Percentiles rank a stretch among this genome's conserved stretches.
Evolutionary conservation across 805 yeast genomes (phyloP).

Genomic region (Candida railenensis): DNA sequence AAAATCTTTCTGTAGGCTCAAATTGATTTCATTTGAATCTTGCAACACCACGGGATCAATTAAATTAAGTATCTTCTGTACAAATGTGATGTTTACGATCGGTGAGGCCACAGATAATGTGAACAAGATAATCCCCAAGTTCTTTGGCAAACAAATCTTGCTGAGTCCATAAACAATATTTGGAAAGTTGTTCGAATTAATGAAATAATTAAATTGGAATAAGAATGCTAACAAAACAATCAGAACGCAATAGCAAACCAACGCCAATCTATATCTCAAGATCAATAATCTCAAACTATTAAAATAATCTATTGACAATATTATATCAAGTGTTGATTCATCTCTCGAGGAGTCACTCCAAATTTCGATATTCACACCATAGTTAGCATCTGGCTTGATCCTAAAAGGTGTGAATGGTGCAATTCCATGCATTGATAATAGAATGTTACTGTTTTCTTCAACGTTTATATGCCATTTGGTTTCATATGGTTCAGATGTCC

Average conservation of each 20-base stretch:
- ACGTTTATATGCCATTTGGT: slow-evolving; percentile 75
- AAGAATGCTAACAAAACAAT: slow-evolving; percentile 51
- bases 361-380: slow-evolving; percentile 42
- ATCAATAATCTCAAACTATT: slow-evolving; percentile 67
- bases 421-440: slow-evolving; percentile 53
- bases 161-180: slow-evolving; percentile 38
- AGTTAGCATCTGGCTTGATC: slow-evolving; percentile 18
- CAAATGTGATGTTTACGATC: slow-evolving; percentile 25
- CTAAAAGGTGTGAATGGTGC: slow-evolving; percentile 68
- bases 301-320: slow-evolving; percentile 49
- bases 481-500: slow-evolving; percentile 63
- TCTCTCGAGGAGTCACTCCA: slow-evolving; percentile 44
- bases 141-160: slow-evolving; percentile 27
- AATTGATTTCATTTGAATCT: slow-evolving; percentile 42
- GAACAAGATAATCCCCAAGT: slow-evolving; percentile 19
- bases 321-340: slow-evolving; percentile 33
- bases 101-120: slow-evolving; percentile 34
- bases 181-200: slow-evolving; percentile 26
- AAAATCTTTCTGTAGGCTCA: slow-evolving; percentile 32
- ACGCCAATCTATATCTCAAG: slow-evolving; percentile 72
- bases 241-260: slow-evolving; percentile 68
- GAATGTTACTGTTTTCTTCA: slow-evolving; percentile 18
- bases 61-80: slow-evolving; percentile 39
- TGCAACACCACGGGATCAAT: slow-evolving; percentile 57
- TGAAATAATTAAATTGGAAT: slow-evolving; percentile 53